Conservation (phyloP, 164 flowering plant species). For the Cinnamomum micranthum region DNA sequence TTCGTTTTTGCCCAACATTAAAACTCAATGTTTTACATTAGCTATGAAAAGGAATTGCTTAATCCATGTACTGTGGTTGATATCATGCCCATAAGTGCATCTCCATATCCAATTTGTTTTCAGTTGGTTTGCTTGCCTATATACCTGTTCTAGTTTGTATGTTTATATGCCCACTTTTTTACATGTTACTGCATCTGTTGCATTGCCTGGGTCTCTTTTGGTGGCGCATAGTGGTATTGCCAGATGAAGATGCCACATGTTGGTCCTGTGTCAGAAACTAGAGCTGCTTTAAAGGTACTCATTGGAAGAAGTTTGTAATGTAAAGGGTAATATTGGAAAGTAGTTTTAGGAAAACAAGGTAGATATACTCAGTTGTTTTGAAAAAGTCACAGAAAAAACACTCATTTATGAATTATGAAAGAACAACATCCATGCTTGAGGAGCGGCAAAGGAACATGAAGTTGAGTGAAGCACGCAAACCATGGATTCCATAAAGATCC, state of each 20-base stretch:
- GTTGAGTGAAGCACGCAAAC: not conserved
- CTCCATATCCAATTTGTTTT: no score
- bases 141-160: no score
- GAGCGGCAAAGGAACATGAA: no score
- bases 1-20: not conserved
- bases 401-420: not conserved
- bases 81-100: no score
- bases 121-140: no score
- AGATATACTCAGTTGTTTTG: not conserved
- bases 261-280: not conserved
- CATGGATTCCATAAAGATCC: not conserved
- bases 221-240: not conserved
- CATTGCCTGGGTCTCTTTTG: not conserved
- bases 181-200: not conserved
- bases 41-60: no score
- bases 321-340: not conserved
- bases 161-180: no score
- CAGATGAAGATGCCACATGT: no score
- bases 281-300: not conserved
- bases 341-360: no score
- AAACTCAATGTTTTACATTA: no score
- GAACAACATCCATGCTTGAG: not conserved
- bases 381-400: no score
- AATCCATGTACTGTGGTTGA: no score
- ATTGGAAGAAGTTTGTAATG: not conserved